Conservation (phyloP, 129 eudicot species). For the Lonicera japonica region DNA sequence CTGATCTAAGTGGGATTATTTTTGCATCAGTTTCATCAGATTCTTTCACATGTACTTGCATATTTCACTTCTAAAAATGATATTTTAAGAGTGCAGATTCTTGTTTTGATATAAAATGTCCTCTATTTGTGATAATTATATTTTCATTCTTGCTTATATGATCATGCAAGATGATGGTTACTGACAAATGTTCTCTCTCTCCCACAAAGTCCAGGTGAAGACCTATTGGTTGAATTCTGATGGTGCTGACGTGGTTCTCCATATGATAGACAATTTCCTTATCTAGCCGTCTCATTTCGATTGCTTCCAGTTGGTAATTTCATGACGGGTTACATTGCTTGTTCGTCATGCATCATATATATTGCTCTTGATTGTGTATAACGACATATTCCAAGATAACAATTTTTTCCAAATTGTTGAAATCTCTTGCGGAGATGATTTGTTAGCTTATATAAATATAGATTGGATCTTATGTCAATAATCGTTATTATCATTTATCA, state of each 20-base stretch:
- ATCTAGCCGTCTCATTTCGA: slow-evolving; percentile 27
- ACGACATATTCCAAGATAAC: neutral
- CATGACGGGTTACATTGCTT: slow-evolving; percentile 1
- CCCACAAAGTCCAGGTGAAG: slow-evolving; percentile 47
- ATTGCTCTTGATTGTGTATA: neutral
- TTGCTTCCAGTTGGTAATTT: slow-evolving; percentile 5
- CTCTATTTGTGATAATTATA: neutral
- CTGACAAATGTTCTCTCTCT: slow-evolving; percentile 6
- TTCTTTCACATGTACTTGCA: slow-evolving; percentile 1
- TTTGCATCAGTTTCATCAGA: neutral
- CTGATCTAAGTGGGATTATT: neutral
- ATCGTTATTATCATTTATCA: neutral
- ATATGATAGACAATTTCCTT: slow-evolving; percentile 77
- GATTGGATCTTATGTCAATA: neutral
- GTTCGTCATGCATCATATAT: slow-evolving; percentile 5
- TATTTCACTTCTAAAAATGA: neutral
- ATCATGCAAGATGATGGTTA: neutral
- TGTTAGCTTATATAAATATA: neutral
- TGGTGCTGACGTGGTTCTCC: slow-evolving; percentile 82
- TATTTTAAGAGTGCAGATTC: neutral
- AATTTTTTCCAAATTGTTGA: neutral
- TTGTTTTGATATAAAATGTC: neutral
- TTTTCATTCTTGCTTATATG: neutral
- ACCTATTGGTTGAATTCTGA: slow-evolving; percentile 86
- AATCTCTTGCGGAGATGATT: neutral